Evolutionary conservation across 352 stramenopile genomes (phyloP).

Genomic region (Phytophthora pini): DNA sequence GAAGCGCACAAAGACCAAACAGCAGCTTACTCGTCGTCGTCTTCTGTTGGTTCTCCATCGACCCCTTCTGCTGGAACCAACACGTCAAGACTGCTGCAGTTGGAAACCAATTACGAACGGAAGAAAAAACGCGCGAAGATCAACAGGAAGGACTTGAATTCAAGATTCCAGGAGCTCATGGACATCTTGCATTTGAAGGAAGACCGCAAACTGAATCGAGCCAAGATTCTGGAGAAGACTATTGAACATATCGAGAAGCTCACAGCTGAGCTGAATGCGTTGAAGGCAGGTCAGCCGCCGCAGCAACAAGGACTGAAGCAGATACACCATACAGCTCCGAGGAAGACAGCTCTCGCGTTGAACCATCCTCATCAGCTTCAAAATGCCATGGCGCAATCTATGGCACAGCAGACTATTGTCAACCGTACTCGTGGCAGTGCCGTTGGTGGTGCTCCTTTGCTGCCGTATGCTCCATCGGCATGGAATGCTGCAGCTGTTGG

Average conservation of each 20-base stretch:
- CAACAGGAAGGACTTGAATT: slow-evolving; percentile 72
- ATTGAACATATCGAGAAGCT: slow-evolving; percentile 70
- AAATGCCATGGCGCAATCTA: slow-evolving; percentile 12
- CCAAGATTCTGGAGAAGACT: slow-evolving; percentile 71
- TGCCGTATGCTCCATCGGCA: slow-evolving; percentile 34
- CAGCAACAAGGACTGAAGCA: slow-evolving; percentile 11
- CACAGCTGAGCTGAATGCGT: slow-evolving; percentile 40
- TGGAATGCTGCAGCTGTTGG: slow-evolving; percentile 25
- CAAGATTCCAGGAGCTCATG: slow-evolving; percentile 73
- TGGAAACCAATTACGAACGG: slow-evolving; percentile 74
- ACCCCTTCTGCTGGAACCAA: slow-evolving; percentile 10
- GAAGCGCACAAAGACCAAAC: slow-evolving; percentile 10
- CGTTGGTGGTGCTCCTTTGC: slow-evolving; percentile 9
- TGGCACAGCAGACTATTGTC: slow-evolving; percentile 10
- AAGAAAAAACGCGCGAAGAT: slow-evolving; percentile 82
- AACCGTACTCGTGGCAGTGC: neutral
- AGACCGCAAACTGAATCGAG: slow-evolving; percentile 69
- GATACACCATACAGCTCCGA: neutral
- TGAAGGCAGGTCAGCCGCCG: slow-evolving; percentile 18
- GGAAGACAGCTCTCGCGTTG: slow-evolving; percentile 23
- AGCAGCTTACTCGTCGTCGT: slow-evolving; percentile 26
- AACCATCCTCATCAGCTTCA: slow-evolving; percentile 21
- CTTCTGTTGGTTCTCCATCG: slow-evolving; percentile 7
- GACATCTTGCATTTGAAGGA: slow-evolving; percentile 62
- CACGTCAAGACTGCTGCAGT: slow-evolving; percentile 45